Evolutionary conservation across 371 early-diverging fungal genomes (phyloP).

Genomic region (Apophysomyces trapeziformis): DNA sequence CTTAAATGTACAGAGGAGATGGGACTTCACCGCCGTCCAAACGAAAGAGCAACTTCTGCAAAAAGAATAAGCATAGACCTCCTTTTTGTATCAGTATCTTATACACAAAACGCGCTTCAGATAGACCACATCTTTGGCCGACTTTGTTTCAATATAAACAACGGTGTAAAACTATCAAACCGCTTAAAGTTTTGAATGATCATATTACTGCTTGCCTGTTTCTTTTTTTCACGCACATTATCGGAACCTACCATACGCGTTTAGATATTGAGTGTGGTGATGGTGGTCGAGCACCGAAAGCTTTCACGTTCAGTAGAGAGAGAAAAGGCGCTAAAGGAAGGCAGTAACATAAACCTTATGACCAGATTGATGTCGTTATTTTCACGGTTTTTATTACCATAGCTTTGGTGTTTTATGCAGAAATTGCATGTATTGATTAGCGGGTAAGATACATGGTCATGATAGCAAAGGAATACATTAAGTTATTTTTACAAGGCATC

Average conservation of each 20-base stretch:
- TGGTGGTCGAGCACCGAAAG: too few species aligned
- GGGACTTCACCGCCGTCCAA: constrained; percentile 55
- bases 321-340: too few species aligned
- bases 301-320: too few species aligned
- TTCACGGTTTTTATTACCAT: too few species aligned
- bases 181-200: too few species aligned
- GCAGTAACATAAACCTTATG: too few species aligned
- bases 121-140: background rate
- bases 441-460: background rate
- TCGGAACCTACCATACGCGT: too few species aligned
- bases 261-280: too few species aligned
- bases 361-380: too few species aligned
- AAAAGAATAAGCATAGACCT: constrained; percentile 9
- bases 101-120: background rate
- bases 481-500: constrained; percentile 74
- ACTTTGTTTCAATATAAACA: background rate
- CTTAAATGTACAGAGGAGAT: constrained; percentile 35
- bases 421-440: background rate
- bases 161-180: background rate
- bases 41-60: constrained; percentile 40
- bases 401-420: too few species aligned
- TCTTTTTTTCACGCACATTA: too few species aligned
- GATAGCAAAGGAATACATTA: background rate
- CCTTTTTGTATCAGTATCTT: background rate
- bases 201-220: too few species aligned